Conservation (phyloP, 306 rosid genomes). For the Parietaria judaica region DNA sequence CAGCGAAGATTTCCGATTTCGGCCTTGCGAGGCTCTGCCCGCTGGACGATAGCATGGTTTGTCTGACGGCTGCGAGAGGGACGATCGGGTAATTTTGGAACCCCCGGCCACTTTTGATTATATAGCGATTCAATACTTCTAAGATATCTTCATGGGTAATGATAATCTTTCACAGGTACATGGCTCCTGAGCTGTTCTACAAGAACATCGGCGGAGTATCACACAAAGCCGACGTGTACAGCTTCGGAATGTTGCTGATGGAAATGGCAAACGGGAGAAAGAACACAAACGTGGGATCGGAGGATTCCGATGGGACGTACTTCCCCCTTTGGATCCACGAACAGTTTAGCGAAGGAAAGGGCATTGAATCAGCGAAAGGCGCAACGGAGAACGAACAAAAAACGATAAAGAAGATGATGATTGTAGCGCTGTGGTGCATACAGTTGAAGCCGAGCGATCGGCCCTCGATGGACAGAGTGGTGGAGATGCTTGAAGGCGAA, state of each 20-base stretch:
- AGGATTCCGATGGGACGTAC: neutral
- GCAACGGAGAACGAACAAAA: neutral
- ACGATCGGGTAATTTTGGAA: neutral
- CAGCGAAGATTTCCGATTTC: neutral
- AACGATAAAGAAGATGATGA: constrained; percentile 1
- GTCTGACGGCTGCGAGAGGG: constrained; percentile 6
- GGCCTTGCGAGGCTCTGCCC: constrained; percentile 4
- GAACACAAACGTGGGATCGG: neutral
- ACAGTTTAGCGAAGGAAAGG: neutral
- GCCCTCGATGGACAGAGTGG: neutral
- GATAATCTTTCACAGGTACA: neutral
- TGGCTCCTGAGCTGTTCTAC: constrained; percentile 8
- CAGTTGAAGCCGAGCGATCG: constrained; percentile 9
- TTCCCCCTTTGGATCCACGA: constrained; percentile 1
- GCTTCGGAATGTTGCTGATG: constrained; percentile 12
- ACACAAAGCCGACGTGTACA: constrained; percentile 7
- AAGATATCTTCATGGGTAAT: too few relatives aligned
- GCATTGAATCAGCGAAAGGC: neutral
- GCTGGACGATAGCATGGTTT: neutral
- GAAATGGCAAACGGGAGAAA: constrained; percentile 1
- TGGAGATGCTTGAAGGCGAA: constrained; percentile 8
- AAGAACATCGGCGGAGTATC: constrained; percentile 9
- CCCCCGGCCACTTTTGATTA: too few relatives aligned
- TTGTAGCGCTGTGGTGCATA: constrained; percentile 7
- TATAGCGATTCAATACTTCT: too few relatives aligned